Evolutionary conservation across 129 eudicot genomes (phyloP), one percentile per base, ranked within the genome.

Genomic region (Solidago caesia): DNA sequence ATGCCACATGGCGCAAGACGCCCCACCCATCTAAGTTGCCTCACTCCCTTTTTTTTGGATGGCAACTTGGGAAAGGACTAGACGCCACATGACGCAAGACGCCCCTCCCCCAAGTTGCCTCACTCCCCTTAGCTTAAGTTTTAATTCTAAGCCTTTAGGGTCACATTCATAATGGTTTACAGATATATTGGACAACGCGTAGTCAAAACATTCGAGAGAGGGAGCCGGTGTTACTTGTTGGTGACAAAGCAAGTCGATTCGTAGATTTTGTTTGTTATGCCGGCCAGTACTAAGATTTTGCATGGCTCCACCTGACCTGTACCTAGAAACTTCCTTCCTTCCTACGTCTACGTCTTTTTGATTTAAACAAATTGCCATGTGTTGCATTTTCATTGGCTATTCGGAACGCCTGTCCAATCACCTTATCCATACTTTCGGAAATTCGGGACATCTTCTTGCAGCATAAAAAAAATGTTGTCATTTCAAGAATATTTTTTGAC

Each of bases 241-340:
- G 15, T 61, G 29, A 61, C n/a, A 61, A 61, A 0, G 67, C 29
- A 42, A 6, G 15, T 56, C 8, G 11, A 7, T 33, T 27, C 7
- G 14, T 27, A 25, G 39, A 8, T 56, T 56, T 63, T 63, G 67
- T 63, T 64, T 64, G 21, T 64, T 64, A 41, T 64, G 68, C 68
- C 68, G 68, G 0, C 68, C 68, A 41, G 33, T 62, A 33, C 46
- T 10, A 5, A 62, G 45, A 62, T 62, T 62, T 62, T 62, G 41
- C 66, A 10, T 61, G 44, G 15, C 66, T 6, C 67, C 68, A 39
- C 29, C 8, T 64, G 21, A 21, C 21, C 6, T 12, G 16, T 39
- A 11, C 39, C 68, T 7, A 64, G 48, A 64, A 64, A 41, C 26
- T 2, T 7, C 21, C 8, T 64, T 41, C 39, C 1, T 33, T 33